Evolutionary conservation across 2,329 filamentous ascomycete genomes (phyloP).

Genomic region (Leptographium lundbergii): DNA sequence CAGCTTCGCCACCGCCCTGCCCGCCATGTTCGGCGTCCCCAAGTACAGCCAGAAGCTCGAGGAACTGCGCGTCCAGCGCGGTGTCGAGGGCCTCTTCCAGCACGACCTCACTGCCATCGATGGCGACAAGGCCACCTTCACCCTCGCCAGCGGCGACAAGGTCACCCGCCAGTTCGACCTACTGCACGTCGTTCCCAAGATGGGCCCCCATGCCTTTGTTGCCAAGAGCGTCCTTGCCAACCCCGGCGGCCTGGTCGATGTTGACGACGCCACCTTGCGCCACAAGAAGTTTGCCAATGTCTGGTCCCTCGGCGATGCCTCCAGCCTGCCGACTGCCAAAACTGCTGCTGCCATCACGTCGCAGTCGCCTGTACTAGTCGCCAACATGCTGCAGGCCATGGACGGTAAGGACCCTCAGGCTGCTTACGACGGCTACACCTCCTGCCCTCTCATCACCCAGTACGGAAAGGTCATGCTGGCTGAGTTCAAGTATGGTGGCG

Average conservation of each 20-base stretch:
- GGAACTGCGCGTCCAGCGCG: constrained; percentile 36
- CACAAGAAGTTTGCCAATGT: constrained; percentile 43
- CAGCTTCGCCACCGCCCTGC: constrained; percentile 41
- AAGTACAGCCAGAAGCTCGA: constrained; percentile 45
- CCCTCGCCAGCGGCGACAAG: constrained; percentile 26
- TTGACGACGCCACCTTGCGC: constrained; percentile 37
- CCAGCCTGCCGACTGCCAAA: constrained; percentile 43
- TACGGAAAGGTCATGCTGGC: constrained; percentile 32
- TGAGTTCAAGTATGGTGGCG: constrained; percentile 34
- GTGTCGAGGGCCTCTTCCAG: constrained; percentile 45
- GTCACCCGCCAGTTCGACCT: constrained; percentile 39
- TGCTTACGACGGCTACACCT: constrained; percentile 30
- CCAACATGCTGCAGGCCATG: constrained; percentile 25
- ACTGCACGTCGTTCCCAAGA: constrained; percentile 45
- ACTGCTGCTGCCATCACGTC: constrained; percentile 32
- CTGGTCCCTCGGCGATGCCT: constrained; percentile 47
- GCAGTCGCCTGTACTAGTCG: constrained; percentile 29
- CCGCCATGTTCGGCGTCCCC: constrained; percentile 46
- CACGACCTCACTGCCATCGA: constrained; percentile 42
- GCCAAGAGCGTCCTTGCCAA: constrained; percentile 41
- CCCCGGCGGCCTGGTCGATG: constrained; percentile 43
- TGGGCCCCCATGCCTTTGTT: constrained; percentile 42
- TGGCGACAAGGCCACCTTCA: constrained; percentile 40
- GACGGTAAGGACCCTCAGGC: constrained; percentile 20
- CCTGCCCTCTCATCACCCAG: constrained; percentile 31